Conservation (phyloP, 768 basidiomycete genomes). For the Lactifluus subvellereus region DNA sequence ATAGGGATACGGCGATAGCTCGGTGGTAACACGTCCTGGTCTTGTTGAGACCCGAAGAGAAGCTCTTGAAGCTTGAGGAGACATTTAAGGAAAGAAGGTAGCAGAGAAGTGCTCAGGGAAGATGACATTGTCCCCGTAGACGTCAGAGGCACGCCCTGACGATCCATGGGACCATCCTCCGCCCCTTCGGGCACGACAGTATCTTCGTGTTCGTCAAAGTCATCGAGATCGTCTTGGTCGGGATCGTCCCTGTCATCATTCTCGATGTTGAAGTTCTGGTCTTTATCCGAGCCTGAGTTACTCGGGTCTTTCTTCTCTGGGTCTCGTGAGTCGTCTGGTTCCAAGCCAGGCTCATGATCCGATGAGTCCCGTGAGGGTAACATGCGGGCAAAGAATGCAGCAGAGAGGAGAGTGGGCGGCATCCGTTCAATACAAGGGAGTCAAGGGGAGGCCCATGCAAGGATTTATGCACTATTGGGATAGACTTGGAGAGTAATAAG, state of each 20-base stretch:
- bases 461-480: neutral
- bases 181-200: neutral
- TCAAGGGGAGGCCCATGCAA: neutral
- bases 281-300: neutral
- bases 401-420: neutral
- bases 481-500: neutral
- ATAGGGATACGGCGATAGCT: constrained; percentile 62
- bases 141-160: neutral
- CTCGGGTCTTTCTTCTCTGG: neutral
- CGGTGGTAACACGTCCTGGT: constrained; percentile 35
- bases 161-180: neutral
- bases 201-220: neutral
- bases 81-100: constrained; percentile 16
- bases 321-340: neutral
- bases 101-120: neutral
- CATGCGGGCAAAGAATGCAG: neutral
- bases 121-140: neutral
- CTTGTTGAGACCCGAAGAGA: constrained; percentile 23
- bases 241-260: neutral
- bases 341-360: neutral
- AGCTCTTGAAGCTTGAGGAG: constrained; percentile 22
- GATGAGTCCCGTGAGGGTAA: neutral
- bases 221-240: neutral
- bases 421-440: neutral
- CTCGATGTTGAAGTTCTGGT: neutral